These are phyloP conservation scores for Pleurotus salmoneostramineus DNA, from an alignment of 768 basidiomycete species.

Conservation along the genomic window DNA sequence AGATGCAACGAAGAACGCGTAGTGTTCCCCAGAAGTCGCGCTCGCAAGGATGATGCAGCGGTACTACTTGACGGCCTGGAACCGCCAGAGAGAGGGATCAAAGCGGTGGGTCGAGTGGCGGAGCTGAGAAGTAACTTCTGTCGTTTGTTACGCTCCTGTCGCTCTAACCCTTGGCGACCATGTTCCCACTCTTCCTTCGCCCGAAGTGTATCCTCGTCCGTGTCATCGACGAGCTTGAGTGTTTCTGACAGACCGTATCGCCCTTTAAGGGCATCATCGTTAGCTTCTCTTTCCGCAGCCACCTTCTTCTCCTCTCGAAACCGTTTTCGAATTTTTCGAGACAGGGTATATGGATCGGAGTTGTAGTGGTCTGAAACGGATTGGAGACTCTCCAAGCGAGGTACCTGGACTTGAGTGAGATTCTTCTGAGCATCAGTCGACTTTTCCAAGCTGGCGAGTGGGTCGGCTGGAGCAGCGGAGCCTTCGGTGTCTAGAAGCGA, in stretches of 20 bases:
- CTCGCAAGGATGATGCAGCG: conserved; percentile 40
- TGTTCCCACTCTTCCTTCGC: conserved; percentile 64
- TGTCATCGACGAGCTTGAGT: conserved; percentile 62
- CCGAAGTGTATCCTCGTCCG: conserved; percentile 51
- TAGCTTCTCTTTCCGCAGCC: conserved; percentile 59
- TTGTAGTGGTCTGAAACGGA: conserved; percentile 74
- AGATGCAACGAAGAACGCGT: conserved; percentile 32
- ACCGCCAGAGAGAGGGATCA: conserved; percentile 14
- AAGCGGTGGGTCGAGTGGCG: conserved; percentile 19
- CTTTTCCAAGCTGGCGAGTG: conserved; percentile 88
- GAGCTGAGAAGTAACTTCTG: conserved; percentile 34
- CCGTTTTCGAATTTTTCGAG: conserved; percentile 66
- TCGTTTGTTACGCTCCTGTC: conserved; percentile 41
- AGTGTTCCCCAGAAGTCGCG: conserved; percentile 57
- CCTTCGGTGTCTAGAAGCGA: conserved; percentile 60
- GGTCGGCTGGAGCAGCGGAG: conserved; percentile 63
- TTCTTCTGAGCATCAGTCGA: conserved; percentile 73
- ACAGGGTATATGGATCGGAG: conserved; percentile 83
- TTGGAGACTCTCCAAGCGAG: conserved; percentile 80
- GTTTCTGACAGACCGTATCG: conserved; percentile 75
- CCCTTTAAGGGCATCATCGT: conserved; percentile 69
- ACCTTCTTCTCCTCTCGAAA: conserved; percentile 89
- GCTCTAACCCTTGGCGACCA: conserved; percentile 43
- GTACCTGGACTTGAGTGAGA: conserved; percentile 68
- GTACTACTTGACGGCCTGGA: conserved; percentile 19